Conservation (phyloP, 139 green algal species). For the Volvox reticuliferus region DNA sequence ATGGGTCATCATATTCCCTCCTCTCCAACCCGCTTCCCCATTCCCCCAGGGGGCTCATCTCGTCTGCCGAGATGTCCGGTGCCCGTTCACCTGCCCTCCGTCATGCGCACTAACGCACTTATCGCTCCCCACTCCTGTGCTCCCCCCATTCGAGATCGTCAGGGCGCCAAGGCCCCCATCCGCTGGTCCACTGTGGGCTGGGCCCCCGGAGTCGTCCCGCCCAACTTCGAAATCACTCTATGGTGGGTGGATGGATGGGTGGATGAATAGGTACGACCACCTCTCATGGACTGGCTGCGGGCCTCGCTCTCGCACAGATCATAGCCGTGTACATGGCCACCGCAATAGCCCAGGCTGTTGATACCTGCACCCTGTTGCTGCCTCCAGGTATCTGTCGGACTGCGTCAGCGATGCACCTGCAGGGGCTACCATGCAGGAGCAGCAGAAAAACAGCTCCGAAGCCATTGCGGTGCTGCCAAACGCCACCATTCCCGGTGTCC, state of each 20-base stretch:
- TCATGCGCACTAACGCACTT: too few species aligned
- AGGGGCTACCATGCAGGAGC: background rate
- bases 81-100: too few species aligned
- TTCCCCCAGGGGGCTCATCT: too few species aligned
- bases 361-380: too few species aligned
- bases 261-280: background rate
- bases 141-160: background rate
- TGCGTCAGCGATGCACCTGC: background rate
- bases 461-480: background rate
- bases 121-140: too few species aligned
- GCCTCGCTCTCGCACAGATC: too few species aligned
- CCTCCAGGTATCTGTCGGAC: constrained; percentile 12
- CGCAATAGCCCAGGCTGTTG: too few species aligned
- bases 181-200: constrained; percentile 25
- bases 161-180: background rate
- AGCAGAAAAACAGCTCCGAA: background rate
- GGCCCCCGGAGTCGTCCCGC: background rate
- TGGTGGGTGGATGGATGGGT: constrained; percentile 1
- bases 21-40: too few species aligned
- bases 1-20: too few species aligned
- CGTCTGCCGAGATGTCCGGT: too few species aligned
- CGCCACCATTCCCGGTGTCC: background rate
- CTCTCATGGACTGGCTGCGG: too few species aligned
- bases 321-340: too few species aligned
- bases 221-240: background rate